Percentiles rank a stretch among this genome's conserved stretches.
Evolutionary conservation across 2,329 filamentous ascomycete genomes (phyloP).

Genomic region (Ilyonectria sp.): DNA sequence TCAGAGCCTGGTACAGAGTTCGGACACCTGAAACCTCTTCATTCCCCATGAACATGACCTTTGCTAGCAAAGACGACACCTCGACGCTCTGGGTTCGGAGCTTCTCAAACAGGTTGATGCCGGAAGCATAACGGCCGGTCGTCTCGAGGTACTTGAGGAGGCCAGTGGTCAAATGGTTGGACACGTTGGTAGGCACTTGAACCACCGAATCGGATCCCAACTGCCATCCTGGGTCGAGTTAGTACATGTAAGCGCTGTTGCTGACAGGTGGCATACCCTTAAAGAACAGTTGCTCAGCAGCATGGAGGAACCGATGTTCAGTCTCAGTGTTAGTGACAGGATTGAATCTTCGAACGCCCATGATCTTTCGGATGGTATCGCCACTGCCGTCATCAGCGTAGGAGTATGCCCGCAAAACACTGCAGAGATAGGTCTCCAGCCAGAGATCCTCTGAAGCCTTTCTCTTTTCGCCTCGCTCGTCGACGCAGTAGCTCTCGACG

Average conservation of each 20-base stretch:
- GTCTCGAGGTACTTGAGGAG: slow-evolving; percentile 96
- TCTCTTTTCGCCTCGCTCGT: slow-evolving; percentile 95
- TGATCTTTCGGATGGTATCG: slow-evolving; percentile 95
- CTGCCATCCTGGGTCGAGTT: slow-evolving; percentile 80
- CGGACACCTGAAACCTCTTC: slow-evolving; percentile 97
- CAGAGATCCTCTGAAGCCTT: slow-evolving; percentile 94
- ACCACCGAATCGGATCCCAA: slow-evolving; percentile 97
- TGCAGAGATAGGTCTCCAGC: slow-evolving; percentile 98
- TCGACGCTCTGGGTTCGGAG: slow-evolving; percentile 91
- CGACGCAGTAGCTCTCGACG: slow-evolving; percentile 97
- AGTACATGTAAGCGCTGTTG: slow-evolving; percentile 25
- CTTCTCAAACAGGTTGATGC: slow-evolving; percentile 98
- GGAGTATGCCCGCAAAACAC: slow-evolving; percentile 92
- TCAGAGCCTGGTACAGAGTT: slow-evolving; percentile 87
- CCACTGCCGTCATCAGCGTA: slow-evolving; percentile 97
- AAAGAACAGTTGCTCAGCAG: slow-evolving; percentile 96
- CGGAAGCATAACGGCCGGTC: slow-evolving; percentile 92
- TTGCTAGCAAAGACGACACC: slow-evolving; percentile 91
- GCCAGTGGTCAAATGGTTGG: slow-evolving; percentile 95
- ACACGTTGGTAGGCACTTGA: slow-evolving; percentile 96
- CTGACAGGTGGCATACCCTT: slow-evolving; percentile 71
- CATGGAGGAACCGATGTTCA: slow-evolving; percentile 95
- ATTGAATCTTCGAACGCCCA: slow-evolving; percentile 97
- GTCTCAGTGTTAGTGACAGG: slow-evolving; percentile 98
- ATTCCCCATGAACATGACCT: slow-evolving; percentile 93